Evolutionary conservation across 148 eudicot species (phyloP).

Genomic region (Chenopodium album): DNA sequence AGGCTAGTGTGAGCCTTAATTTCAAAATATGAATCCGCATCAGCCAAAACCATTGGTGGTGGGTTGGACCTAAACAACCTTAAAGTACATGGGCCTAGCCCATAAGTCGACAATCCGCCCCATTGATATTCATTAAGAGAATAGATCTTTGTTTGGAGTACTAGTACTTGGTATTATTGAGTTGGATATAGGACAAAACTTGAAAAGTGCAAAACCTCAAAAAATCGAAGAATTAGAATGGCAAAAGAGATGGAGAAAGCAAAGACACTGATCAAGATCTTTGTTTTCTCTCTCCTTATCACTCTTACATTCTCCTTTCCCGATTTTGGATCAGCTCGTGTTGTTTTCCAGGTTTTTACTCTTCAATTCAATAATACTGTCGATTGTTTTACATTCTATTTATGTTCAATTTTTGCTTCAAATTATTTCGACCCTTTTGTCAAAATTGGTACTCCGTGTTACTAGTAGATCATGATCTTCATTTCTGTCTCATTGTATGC

Average conservation of each 20-base stretch:
- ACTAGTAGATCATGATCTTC: background rate
- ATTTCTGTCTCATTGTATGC: background rate
- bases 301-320: slow-evolving; percentile 9
- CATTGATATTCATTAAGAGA: no score
- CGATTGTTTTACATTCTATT: background rate
- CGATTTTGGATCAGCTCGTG: slow-evolving; percentile 42
- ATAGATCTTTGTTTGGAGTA: no score
- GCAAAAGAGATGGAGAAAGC: slow-evolving; percentile 5
- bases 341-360: slow-evolving; percentile 37
- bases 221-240: background rate
- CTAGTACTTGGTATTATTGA: no score
- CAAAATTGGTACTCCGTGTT: background rate
- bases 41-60: no score
- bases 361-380: background rate
- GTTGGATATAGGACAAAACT: no score
- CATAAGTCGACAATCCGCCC: no score
- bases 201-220: background rate
- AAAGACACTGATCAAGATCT: background rate
- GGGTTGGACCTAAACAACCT: no score
- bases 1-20: no score
- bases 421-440: background rate
- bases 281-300: slow-evolving; percentile 12
- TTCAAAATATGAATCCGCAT: no score
- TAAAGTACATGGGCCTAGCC: no score
- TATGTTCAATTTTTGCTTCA: background rate